Conservation (phyloP, 2,329 filamentous ascomycete species). For the Fusarium torreyae region DNA sequence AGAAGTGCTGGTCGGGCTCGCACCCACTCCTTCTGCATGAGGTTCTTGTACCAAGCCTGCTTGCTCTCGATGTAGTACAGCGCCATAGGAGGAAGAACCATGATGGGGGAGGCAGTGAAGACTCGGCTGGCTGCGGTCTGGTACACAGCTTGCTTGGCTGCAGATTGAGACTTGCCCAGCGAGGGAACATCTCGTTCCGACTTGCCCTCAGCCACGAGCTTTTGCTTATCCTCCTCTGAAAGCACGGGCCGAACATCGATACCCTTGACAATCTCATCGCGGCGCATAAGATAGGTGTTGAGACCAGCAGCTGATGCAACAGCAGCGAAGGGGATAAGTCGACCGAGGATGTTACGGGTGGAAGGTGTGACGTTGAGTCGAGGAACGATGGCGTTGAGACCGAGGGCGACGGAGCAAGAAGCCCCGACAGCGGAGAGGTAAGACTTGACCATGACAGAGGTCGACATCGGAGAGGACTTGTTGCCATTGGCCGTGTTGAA, state of each 20-base stretch:
- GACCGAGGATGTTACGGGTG: slow-evolving; percentile 81
- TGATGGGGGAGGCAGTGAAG: slow-evolving; percentile 95
- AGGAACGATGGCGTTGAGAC: slow-evolving; percentile 91
- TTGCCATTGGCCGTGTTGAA: slow-evolving; percentile 99
- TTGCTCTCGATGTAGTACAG: slow-evolving; percentile 83
- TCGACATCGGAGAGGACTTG: slow-evolving; percentile 92
- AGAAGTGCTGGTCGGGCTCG: slow-evolving; percentile 78
- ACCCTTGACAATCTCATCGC: slow-evolving; percentile 92
- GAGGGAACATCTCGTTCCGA: slow-evolving; percentile 76
- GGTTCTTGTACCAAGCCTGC: slow-evolving; percentile 57
- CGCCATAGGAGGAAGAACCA: slow-evolving; percentile 92
- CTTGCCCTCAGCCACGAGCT: slow-evolving; percentile 69
- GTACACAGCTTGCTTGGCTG: slow-evolving; percentile 88
- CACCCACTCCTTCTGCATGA: slow-evolving; percentile 80
- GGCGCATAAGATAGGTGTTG: slow-evolving; percentile 98
- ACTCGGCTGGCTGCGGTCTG: slow-evolving; percentile 95
- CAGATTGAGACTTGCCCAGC: slow-evolving; percentile 89
- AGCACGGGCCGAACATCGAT: slow-evolving; percentile 93
- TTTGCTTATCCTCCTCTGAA: slow-evolving; percentile 76
- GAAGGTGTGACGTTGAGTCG: slow-evolving; percentile 84
- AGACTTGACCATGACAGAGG: slow-evolving; percentile 85
- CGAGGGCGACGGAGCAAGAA: slow-evolving; percentile 93
- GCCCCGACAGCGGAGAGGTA: slow-evolving; percentile 94
- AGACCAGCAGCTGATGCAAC: slow-evolving; percentile 92
- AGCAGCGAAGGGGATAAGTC: slow-evolving; percentile 96